Conservation (phyloP, 371 early-diverging fungal genomes). For the Mucor plumbeus region DNA sequence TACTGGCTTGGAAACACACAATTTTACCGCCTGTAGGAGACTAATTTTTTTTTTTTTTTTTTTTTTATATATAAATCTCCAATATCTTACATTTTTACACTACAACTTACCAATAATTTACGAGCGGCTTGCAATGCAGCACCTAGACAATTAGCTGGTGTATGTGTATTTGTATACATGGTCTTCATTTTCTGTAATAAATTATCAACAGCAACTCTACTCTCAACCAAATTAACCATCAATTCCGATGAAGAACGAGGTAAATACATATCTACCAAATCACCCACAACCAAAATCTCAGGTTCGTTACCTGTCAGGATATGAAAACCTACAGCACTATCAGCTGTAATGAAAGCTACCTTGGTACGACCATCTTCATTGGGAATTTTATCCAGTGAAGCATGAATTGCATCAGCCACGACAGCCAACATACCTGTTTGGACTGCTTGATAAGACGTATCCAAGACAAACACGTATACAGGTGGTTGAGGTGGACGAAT, state of each 20-base stretch:
- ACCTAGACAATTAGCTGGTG: conserved; percentile 80
- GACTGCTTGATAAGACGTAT: conserved; percentile 88
- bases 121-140: conserved; percentile 89
- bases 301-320: conserved; percentile 81
- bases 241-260: conserved; percentile 83
- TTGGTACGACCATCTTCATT: conserved; percentile 88
- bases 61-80: neutral
- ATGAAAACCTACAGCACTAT: conserved; percentile 89
- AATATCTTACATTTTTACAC: too few species aligned
- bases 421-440: conserved; percentile 76
- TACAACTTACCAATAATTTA: conserved; percentile 71
- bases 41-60: conserved; percentile 19
- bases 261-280: conserved; percentile 88
- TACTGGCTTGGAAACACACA: conserved; percentile 77
- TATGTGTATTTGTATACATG: conserved; percentile 75
- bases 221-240: conserved; percentile 85
- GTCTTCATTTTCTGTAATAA: conserved; percentile 65
- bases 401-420: conserved; percentile 82
- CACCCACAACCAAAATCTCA: conserved; percentile 92
- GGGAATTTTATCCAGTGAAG: conserved; percentile 86
- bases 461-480: conserved; percentile 90
- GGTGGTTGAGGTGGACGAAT: conserved; percentile 93
- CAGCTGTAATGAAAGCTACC: conserved; percentile 91
- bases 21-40: conserved; percentile 91
- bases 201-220: conserved; percentile 22